phyloP scores from a whole-genome alignment of 148 eudicot species.

The Rhododendron griersonianum region DNA sequence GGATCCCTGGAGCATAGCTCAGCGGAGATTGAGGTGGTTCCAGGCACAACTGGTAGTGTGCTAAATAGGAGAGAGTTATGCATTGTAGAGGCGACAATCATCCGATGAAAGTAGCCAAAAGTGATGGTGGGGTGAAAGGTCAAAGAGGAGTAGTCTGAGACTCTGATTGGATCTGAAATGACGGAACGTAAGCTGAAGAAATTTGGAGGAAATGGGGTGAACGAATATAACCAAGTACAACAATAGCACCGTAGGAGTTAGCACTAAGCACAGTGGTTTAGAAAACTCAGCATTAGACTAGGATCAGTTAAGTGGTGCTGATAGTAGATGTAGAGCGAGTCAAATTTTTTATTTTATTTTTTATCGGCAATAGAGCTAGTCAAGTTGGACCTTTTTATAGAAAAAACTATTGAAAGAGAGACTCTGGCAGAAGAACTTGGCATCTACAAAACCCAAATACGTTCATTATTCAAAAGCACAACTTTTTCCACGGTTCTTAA shows the following conservation, averaged over 20 bases:
- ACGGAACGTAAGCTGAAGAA: not conserved
- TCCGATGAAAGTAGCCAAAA: not conserved
- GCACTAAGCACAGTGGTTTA: not conserved
- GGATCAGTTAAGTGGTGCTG: not conserved
- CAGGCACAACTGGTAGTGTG: not conserved
- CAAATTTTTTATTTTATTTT: not conserved
- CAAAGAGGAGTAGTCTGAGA: not conserved
- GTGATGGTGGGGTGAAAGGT: not conserved
- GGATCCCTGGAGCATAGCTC: not conserved
- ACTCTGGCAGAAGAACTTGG: not conserved
- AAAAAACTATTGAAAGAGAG: not conserved
- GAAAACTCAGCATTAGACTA: not conserved
- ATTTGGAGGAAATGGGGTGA: not conserved
- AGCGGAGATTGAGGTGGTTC: not conserved
- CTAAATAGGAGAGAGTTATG: not conserved
- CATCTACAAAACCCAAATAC: not conserved
- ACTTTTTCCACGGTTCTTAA: not conserved
- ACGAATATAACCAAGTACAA: not conserved
- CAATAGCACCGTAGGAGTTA: not conserved
- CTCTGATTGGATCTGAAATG: not conserved
- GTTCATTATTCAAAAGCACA: not conserved
- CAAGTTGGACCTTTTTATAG: not conserved
- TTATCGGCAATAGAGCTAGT: not conserved
- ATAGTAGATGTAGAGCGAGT: not conserved
- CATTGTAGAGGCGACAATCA: not conserved